Evolutionary conservation across 2,329 filamentous ascomycete genomes (phyloP), one percentile per base, ranked within the genome.

Genomic region (Neonectria faginata): DNA sequence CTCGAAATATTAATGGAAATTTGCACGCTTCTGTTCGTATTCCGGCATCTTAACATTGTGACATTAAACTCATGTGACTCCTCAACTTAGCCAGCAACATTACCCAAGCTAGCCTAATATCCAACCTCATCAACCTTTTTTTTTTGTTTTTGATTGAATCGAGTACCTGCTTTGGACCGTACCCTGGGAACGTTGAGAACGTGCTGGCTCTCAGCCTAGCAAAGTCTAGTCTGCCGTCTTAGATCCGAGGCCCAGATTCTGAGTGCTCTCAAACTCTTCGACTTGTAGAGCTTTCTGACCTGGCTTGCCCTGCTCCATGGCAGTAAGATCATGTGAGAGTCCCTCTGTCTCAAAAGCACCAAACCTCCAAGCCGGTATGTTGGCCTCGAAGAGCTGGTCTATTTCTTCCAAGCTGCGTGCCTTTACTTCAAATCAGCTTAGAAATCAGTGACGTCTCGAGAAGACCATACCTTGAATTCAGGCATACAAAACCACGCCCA

Each of bases 401-500:
- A 47, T 57, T 31, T 47, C 54, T 12, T 57, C 54, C 27, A 57
- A 10, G 11, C 14, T 47, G n/a, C 54, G 54, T 7, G 39, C 54
- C 54, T 47, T 5, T 3, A 14, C 12, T 5, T 12, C 11, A 33
- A 14, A 16, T 44, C n/a, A 47, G 39, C 25, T 25, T 25, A 25
- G 25, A 25, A 6, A 12, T 5, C 10, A 11, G 41, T 36, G 3
- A 0, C 1, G 9, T 9, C 3, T 16, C 3, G 6, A 9, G 2
- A 47, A 1, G n/a, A 2, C 31, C 12, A 47, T 36, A 57, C 54
- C 29, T 57, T 57, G 0, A 57, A 18, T 20, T 47, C 54, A 5
- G 54, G 54, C 27, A 57, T 47, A 14, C 31, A 57, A 14, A 57
- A 36, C 41, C 54, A 57, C 25, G 22, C 54, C 27, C 41, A 47